Evolutionary conservation across 306 rosid genomes (phyloP).

Genomic region (Prunus kanzakura): DNA sequence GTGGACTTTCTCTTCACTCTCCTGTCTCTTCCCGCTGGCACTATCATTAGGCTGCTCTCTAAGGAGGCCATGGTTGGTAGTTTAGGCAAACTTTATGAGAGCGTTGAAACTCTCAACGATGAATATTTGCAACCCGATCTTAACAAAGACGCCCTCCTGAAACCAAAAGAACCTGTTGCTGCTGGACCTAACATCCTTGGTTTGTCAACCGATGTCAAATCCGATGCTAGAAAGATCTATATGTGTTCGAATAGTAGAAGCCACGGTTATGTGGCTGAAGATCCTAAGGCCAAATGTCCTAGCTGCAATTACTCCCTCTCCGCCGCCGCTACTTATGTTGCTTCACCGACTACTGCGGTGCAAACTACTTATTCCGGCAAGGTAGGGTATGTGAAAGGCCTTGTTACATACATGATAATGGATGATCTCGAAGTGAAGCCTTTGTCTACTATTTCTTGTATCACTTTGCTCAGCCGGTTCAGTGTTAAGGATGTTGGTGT

Average conservation of each 20-base stretch:
- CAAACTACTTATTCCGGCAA: neutral
- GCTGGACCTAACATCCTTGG: neutral
- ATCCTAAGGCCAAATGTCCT: neutral
- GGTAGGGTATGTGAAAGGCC: conserved; percentile 10
- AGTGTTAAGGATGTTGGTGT: neutral
- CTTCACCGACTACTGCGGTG: neutral
- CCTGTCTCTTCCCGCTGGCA: conserved; percentile 18
- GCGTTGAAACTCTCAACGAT: conserved; percentile 26
- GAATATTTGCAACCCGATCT: conserved; percentile 25
- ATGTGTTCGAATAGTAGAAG: too few relatives aligned
- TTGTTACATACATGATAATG: conserved; percentile 22
- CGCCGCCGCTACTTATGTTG: neutral
- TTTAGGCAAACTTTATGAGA: conserved; percentile 34
- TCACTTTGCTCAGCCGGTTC: neutral
- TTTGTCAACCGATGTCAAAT: neutral
- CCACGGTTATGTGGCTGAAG: neutral
- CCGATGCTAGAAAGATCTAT: neutral
- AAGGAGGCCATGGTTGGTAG: conserved; percentile 26
- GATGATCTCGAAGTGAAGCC: conserved; percentile 27
- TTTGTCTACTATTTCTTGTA: neutral
- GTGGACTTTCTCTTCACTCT: conserved; percentile 39
- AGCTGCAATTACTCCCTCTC: rapidly evolving
- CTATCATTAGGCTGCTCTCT: conserved; percentile 21
- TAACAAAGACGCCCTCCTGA: conserved; percentile 24
- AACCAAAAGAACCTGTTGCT: conserved; percentile 10